Evolutionary conservation across 2,329 filamentous ascomycete genomes (phyloP).

Genomic region (Claviceps maximensis): DNA sequence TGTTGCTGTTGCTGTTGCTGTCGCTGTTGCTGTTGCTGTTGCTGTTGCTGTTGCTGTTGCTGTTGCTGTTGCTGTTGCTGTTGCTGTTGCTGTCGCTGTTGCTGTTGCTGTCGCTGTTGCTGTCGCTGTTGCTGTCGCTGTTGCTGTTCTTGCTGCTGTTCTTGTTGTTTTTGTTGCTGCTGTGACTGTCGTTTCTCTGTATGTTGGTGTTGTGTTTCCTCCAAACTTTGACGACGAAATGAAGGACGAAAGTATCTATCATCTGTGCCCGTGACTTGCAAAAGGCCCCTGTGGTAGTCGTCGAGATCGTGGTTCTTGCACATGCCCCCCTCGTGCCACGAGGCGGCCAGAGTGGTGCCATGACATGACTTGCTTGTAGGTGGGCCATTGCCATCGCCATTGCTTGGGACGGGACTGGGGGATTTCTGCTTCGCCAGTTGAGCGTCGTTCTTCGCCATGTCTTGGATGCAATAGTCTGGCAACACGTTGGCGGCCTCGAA

Average conservation of each 20-base stretch:
- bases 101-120: not conserved
- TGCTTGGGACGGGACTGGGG: not conserved
- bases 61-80: not conserved
- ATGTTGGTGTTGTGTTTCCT: not conserved
- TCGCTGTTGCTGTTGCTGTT: not conserved
- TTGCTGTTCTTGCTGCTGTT: not conserved
- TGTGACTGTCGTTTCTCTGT: not conserved
- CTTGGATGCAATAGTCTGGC: not conserved
- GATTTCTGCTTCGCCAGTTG: not conserved
- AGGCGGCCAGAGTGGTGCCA: not conserved
- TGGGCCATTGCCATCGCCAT: not conserved
- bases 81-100: not conserved
- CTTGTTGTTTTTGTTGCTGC: not conserved
- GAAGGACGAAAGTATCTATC: not conserved
- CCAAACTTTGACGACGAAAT: not conserved
- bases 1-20: not conserved
- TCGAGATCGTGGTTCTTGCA: not conserved
- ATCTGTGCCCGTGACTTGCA: not conserved
- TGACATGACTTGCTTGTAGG: not conserved
- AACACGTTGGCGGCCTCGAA: not conserved
- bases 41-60: not conserved
- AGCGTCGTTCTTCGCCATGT: not conserved
- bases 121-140: not conserved
- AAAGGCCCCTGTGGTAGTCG: conserved; percentile 2
- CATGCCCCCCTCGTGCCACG: not conserved